These are phyloP conservation scores for Cytospora piceicola DNA, from an alignment of 2,329 filamentous ascomycete genomes.

Conservation along the genomic window DNA sequence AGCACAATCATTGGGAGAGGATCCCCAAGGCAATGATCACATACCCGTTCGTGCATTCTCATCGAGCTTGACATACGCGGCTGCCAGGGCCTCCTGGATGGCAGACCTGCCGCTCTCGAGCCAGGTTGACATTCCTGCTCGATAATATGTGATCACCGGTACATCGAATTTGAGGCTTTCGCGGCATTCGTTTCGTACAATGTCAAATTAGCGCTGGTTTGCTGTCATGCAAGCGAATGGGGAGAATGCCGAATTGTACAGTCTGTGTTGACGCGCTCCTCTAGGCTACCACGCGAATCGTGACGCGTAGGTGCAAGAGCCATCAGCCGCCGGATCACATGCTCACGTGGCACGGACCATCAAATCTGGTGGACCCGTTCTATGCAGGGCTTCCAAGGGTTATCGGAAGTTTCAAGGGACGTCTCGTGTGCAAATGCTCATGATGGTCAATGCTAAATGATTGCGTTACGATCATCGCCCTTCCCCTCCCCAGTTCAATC, in stretches of 20 bases:
- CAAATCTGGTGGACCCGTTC: no score
- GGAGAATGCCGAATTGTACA: background rate
- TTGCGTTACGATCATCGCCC: background rate
- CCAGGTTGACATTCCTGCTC: conserved; percentile 45
- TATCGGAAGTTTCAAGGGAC: no score
- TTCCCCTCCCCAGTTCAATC: background rate
- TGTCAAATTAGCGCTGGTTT: background rate
- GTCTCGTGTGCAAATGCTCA: no score
- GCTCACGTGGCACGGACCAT: background rate
- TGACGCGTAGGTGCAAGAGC: background rate
- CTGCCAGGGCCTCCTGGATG: conserved; percentile 46
- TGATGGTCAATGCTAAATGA: no score
- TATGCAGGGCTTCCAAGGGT: background rate
- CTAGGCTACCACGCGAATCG: background rate
- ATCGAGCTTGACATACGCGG: conserved; percentile 47
- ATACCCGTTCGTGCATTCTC: conserved; percentile 43
- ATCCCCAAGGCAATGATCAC: background rate
- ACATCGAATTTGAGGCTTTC: background rate
- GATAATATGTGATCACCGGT: background rate
- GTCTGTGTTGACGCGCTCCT: background rate
- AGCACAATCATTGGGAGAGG: background rate
- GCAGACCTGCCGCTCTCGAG: conserved; percentile 45
- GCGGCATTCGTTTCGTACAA: background rate
- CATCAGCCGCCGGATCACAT: background rate
- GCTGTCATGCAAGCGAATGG: background rate